Percentiles rank a stretch among this genome's conserved stretches.
Evolutionary conservation across 257 asterid species (phyloP).

Genomic region (Lycium ferocissimum): DNA sequence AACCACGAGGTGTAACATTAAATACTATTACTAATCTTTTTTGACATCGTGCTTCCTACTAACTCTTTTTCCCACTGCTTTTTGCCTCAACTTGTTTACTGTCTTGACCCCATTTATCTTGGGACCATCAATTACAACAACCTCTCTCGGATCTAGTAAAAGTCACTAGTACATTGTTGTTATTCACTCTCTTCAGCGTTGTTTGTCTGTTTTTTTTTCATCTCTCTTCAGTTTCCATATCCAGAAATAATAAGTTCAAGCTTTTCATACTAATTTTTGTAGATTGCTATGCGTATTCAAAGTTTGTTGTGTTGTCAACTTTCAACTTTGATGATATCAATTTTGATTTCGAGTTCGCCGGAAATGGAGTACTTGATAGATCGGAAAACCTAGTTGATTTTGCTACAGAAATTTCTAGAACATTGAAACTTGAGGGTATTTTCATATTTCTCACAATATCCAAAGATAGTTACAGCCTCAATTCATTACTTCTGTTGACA

Average conservation of each 20-base stretch:
- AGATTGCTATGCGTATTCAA: too few species aligned
- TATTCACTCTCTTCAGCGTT: neutral
- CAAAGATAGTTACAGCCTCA: constrained; percentile 21
- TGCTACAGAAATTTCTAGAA: constrained; percentile 57
- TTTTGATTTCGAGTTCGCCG: constrained; percentile 60
- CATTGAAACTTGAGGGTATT: constrained; percentile 58
- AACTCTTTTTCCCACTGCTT: constrained; percentile 18
- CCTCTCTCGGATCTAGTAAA: constrained; percentile 9
- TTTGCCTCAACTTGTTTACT: constrained; percentile 4
- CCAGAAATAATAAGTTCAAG: too few species aligned
- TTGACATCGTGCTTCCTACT: neutral
- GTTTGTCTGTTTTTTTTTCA: neutral
- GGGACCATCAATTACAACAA: constrained; percentile 51
- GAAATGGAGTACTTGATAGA: constrained; percentile 47
- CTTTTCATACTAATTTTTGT: too few species aligned
- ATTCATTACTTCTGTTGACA: too few species aligned
- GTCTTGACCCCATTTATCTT: constrained; percentile 34
- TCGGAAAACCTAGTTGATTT: constrained; percentile 47
- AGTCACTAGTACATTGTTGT: neutral
- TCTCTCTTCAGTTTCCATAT: too few species aligned
- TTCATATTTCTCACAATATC: constrained; percentile 55
- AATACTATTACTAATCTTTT: neutral
- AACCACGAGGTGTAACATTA: neutral
- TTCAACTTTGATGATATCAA: constrained; percentile 36
- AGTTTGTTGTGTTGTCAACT: too few species aligned